Percentiles rank a stretch among this genome's conserved stretches.
Evolutionary conservation across 257 asterid species (phyloP).

Genomic region (Ocimum tenuiflorum): DNA sequence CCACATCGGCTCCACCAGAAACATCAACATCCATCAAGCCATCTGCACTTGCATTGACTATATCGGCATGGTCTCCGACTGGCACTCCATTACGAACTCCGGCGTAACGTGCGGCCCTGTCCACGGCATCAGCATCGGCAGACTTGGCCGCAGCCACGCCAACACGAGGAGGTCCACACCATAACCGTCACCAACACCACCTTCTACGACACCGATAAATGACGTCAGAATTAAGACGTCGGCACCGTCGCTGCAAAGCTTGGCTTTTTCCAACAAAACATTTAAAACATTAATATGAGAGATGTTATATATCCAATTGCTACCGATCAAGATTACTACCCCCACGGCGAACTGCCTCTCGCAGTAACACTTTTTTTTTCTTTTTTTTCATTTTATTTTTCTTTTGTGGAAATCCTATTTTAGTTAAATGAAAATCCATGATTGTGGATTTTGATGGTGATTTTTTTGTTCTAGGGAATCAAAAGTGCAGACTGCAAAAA

Average conservation of each 20-base stretch:
- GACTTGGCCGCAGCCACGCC: slow-evolving; percentile 38
- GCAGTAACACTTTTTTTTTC: no score
- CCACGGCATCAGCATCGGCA: slow-evolving; percentile 70
- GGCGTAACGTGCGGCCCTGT: slow-evolving; percentile 61
- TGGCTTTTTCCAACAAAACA: slow-evolving; percentile 30
- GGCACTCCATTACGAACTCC: slow-evolving; percentile 33
- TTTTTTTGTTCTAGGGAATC: no score
- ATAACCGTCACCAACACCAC: no score
- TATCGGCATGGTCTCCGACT: slow-evolving; percentile 65
- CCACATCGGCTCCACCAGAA: slow-evolving; percentile 3
- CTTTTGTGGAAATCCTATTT: no score
- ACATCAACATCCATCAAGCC: slow-evolving; percentile 66
- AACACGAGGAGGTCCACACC: slow-evolving; percentile 29
- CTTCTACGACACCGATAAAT: slow-evolving; percentile 36
- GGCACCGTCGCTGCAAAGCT: slow-evolving; percentile 33
- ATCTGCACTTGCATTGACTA: slow-evolving; percentile 56
- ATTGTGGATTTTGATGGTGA: no score
- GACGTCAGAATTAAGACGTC: slow-evolving; percentile 73
- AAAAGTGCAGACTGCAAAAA: no score
- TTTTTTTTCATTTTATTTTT: no score
- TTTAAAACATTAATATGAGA: slow-evolving; percentile 43
- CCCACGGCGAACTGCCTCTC: no score
- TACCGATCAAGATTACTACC: slow-evolving; percentile 65
- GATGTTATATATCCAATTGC: slow-evolving; percentile 47
- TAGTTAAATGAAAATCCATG: no score